Percentiles rank a stretch among this genome's conserved stretches.
Conservation (phyloP, 2,329 filamentous ascomycete genomes). For the Ampelomyces quisqualis region DNA sequence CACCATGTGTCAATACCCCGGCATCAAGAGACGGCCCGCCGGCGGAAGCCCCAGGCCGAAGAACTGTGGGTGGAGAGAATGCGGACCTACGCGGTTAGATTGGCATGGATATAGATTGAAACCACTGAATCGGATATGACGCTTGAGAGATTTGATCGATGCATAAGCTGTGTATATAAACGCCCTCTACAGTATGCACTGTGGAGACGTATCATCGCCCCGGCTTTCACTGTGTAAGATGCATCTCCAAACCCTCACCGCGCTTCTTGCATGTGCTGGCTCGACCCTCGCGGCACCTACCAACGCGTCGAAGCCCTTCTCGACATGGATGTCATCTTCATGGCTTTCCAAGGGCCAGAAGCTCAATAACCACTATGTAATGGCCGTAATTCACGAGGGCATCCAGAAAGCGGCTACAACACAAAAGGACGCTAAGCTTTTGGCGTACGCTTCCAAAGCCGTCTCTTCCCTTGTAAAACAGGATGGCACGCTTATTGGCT, state of each 20-base stretch:
- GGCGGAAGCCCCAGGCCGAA: constrained; percentile 11
- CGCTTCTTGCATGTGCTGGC: constrained; percentile 22
- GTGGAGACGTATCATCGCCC: no score
- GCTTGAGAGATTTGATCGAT: constrained; percentile 2
- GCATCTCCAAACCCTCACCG: constrained; percentile 28
- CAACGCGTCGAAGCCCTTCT: constrained; percentile 29
- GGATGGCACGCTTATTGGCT: constrained; percentile 53
- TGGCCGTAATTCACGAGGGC: constrained; percentile 51
- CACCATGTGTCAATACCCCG: constrained; percentile 7
- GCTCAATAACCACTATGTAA: constrained; percentile 49
- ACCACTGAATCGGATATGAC: constrained; percentile 6
- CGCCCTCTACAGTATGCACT: neutral
- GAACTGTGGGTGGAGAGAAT: constrained; percentile 10
- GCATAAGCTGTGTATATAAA: constrained; percentile 12
- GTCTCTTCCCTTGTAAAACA: constrained; percentile 51
- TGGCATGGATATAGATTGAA: constrained; percentile 12
- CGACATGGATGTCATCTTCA: constrained; percentile 51
- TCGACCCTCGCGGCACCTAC: constrained; percentile 25
- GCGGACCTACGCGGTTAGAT: constrained; percentile 6
- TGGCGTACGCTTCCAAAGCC: constrained; percentile 49
- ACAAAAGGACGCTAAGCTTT: constrained; percentile 48
- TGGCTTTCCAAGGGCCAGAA: constrained; percentile 47
- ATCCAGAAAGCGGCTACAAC: constrained; percentile 51
- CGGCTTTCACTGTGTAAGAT: constrained; percentile 16
- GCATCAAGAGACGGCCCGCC: constrained; percentile 13